Conservation (phyloP, 2,329 filamentous ascomycete species). For the Paecilomyces variotii region DNA sequence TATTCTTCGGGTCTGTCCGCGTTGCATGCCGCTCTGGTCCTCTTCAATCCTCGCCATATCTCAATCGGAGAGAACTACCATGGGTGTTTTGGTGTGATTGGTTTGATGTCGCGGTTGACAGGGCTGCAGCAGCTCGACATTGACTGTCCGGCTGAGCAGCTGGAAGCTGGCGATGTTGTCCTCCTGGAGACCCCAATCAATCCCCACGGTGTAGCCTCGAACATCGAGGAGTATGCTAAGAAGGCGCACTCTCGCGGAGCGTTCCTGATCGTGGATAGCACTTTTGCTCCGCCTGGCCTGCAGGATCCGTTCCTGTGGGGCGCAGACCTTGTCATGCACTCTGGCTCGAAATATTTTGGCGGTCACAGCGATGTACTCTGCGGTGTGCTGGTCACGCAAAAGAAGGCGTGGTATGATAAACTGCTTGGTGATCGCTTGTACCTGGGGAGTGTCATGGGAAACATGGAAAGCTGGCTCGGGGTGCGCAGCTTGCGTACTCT, state of each 20-base stretch:
- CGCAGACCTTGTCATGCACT: slow-evolving; percentile 84
- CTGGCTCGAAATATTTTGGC: slow-evolving; percentile 91
- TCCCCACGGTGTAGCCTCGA: slow-evolving; percentile 72
- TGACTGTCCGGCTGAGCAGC: slow-evolving; percentile 55
- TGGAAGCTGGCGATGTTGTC: slow-evolving; percentile 72
- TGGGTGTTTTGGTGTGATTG: slow-evolving; percentile 81
- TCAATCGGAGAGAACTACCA: slow-evolving; percentile 85
- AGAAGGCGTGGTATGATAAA: slow-evolving; percentile 49
- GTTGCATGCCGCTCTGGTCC: slow-evolving; percentile 80
- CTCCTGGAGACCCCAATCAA: slow-evolving; percentile 93
- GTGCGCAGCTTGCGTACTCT: slow-evolving; percentile 78
- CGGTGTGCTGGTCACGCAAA: slow-evolving; percentile 65
- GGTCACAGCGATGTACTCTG: slow-evolving; percentile 92
- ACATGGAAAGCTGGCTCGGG: slow-evolving; percentile 84
- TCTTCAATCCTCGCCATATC: slow-evolving; percentile 72
- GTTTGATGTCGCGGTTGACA: slow-evolving; percentile 64
- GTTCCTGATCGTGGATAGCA: slow-evolving; percentile 75
- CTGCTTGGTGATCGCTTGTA: slow-evolving; percentile 64
- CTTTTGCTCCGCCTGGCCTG: slow-evolving; percentile 84
- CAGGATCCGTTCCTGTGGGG: slow-evolving; percentile 77
- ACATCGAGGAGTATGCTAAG: slow-evolving; percentile 63
- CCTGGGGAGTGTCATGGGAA: slow-evolving; percentile 79
- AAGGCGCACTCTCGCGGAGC: slow-evolving; percentile 67
- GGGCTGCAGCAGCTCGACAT: slow-evolving; percentile 66
- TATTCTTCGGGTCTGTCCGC: slow-evolving; percentile 82